Base-by-base conservation (phyloP, 495 filamentous ascomycete species). In the Astrocystis sublimbata region DNA sequence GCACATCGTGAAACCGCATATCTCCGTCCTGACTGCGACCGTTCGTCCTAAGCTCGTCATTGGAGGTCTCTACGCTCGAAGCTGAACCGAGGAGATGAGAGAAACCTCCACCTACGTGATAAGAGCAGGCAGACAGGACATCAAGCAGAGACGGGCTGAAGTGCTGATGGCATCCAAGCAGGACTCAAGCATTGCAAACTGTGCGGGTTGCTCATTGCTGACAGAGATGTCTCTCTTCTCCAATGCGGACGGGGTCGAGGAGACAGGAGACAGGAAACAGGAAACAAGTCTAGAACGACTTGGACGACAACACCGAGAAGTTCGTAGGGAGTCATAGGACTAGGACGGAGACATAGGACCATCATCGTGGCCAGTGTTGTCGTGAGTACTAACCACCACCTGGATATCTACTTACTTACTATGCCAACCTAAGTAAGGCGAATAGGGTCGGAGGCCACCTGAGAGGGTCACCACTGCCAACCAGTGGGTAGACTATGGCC, bases 1-100 rank as follows among this genome's bases (percentile, higher is more conserved):
- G 60, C 60, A 47, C 50, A 41, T 46, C 28, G 46, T 60, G 58
- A 52, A 52, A 60, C 46, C n/a, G 35, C 40, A 31, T 36, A 60
- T 51, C 19, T 36, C 43, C 45, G n/a, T 33, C 26, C 46, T 26
- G 4, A 31, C 21, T 31, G 60, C 17, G 49, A 46, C 21, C 50
- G 28, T 43, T 30, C 33, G 24, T 36, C 54, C 7, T 40, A 43
- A 36, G 45, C 53, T 19, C 65, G 51, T 28, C 23, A 40, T 31
- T 17, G 30, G 41, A 26, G 17, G 26, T 13, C 17, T 19, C 13
- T 26, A 30, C 31, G 17, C 15, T 21, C 2, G 30, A 38, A 36
- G 41, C 23, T 47, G 19, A 26, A 24, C 13, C n/a, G 17, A 2
- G 5, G 30, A 28, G 12, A 24, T n/a, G 17, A 21, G 36, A 17